Base-by-base conservation (phyloP, 352 stramenopile species). In the Globisporangium takayamanum region DNA sequence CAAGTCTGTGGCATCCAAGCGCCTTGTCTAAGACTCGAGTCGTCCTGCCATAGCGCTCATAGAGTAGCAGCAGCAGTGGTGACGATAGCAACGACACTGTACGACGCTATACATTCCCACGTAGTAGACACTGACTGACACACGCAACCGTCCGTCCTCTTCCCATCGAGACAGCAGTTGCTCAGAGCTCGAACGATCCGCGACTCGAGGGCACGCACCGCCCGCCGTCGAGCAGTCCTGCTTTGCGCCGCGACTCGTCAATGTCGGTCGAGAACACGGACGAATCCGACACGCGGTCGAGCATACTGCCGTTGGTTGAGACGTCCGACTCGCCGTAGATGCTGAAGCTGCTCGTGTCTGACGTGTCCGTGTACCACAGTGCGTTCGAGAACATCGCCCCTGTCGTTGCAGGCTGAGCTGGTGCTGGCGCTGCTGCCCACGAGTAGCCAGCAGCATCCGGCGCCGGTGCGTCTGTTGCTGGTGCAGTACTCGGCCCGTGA, bases 101-200 rank as follows among this genome's bases (percentile, higher is more conserved):
- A 44, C 37, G 37, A 44, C 37, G 4, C 37, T 5, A 44, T 44
- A 7, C 4, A 44, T 44, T 44, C 37, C 8, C 37, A 44, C 37
- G 15, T 16, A 18, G 2, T 16, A 44, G 8, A 44, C 37, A 44
- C 7, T 14, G 30, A 36, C 30, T 4, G 4, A 44, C 37, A 44
- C 5, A 16, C 14, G 15, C 37, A 44, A 5, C 5, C 37, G 15
- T 2, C 5, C 8, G 8, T 5, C 37, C 37, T 16, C 37, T 44
- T 16, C 37, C 37, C 4, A 12, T 18, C 37, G 37, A 44, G 37
- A 3, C 30, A 44, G 5, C 4, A 18, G 10, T 11, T 16, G 8
- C 37, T 44, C 37, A 44, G 59, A 89, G 66, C 56, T 89, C 80
- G 47, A 80, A 89, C n/a, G 80, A 85, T 52, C 77, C 55, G 39